Evolutionary conservation across 2,329 filamentous ascomycete genomes (phyloP).

Genomic region (Fusarium odoratissimum): DNA sequence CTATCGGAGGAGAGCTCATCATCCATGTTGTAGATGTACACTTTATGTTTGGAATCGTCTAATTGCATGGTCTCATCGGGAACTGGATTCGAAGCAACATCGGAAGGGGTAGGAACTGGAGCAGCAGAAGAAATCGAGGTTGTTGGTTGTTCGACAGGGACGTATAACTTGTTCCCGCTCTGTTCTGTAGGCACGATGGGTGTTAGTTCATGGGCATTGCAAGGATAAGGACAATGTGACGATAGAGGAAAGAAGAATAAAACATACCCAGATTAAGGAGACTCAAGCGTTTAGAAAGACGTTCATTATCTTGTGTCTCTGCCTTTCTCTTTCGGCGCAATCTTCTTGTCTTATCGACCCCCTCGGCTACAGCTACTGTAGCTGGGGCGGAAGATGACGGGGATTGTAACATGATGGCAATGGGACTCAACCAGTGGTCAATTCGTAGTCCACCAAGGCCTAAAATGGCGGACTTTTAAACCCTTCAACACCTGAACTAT

Average conservation of each 20-base stretch:
- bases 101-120: constrained; percentile 29
- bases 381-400: constrained; percentile 39
- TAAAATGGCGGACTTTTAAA: constrained; percentile 33
- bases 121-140: constrained; percentile 39
- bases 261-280: constrained; percentile 81
- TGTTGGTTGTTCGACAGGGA: constrained; percentile 66
- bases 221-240: background rate
- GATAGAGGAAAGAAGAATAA: background rate
- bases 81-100: constrained; percentile 20
- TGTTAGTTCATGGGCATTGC: constrained; percentile 4
- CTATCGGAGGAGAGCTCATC: constrained; percentile 76
- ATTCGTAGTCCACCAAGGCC: constrained; percentile 16
- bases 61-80: constrained; percentile 78
- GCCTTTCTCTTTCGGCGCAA: constrained; percentile 68
- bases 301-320: constrained; percentile 71
- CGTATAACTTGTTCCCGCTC: constrained; percentile 72
- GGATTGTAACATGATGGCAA: constrained; percentile 52
- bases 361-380: constrained; percentile 30
- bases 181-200: constrained; percentile 59
- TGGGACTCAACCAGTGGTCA: background rate
- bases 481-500: constrained; percentile 28
- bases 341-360: constrained; percentile 35
- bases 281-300: constrained; percentile 86
- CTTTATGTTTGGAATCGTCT: constrained; percentile 86
- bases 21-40: constrained; percentile 93